A percentile compares a stretch with the other conserved stretches of the same genome.
Evolutionary conservation across 2,329 filamentous ascomycete species (phyloP).

Genomic region (Clathrospora elynae): DNA sequence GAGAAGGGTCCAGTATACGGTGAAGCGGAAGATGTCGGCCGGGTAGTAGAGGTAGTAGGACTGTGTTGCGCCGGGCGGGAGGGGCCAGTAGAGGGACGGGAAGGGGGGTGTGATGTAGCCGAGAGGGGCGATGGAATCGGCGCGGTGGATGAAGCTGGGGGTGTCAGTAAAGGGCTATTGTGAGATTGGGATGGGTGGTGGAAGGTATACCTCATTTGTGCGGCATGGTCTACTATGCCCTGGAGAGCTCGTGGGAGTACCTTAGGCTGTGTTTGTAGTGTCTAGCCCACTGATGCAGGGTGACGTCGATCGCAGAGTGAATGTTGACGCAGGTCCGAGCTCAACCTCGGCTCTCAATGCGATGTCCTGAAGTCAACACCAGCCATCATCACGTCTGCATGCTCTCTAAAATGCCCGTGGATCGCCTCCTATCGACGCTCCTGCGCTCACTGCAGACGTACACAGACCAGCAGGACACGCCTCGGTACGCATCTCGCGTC

Average conservation of each 20-base stretch:
- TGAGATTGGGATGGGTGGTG: constrained; percentile 6
- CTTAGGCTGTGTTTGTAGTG: neutral
- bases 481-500: constrained; percentile 52
- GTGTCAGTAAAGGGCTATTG: too few species aligned
- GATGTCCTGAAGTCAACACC: constrained; percentile 24
- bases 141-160: constrained; percentile 52
- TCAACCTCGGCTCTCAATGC: constrained; percentile 37
- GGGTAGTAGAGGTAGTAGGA: constrained; percentile 72
- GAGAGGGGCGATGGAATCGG: constrained; percentile 55
- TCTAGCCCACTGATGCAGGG: constrained; percentile 4
- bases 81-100: constrained; percentile 80
- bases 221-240: constrained; percentile 32
- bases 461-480: constrained; percentile 63
- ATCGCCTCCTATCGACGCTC: constrained; percentile 69
- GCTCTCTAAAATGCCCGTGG: constrained; percentile 63
- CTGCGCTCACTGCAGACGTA: constrained; percentile 66
- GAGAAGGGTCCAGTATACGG: constrained; percentile 82
- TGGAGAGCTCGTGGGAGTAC: too few species aligned
- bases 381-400: constrained; percentile 13
- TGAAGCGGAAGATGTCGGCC: constrained; percentile 84
- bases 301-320: constrained; percentile 21
- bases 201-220: constrained; percentile 39
- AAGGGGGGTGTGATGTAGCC: constrained; percentile 74
- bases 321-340: constrained; percentile 24
- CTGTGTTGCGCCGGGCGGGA: constrained; percentile 61